Base-by-base conservation (phyloP, 768 basidiomycete genomes). In the Suillus luteus region DNA sequence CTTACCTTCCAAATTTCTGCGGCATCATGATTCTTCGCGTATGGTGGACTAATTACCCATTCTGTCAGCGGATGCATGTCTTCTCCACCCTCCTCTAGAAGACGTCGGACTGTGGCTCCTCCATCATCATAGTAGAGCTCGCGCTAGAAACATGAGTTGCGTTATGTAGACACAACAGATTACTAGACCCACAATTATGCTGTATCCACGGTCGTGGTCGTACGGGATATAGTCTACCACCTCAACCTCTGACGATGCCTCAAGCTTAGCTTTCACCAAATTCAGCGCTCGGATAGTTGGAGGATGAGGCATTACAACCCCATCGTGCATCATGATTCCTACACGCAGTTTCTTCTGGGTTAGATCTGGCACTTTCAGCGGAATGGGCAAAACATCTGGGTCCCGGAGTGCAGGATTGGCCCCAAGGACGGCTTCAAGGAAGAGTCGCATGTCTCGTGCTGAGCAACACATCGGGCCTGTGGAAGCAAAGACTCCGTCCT, bases 401-500 rank as follows among this genome's bases (percentile, higher is more conserved):
- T 83, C 81, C n/a, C 64, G 52, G 0, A 73, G 60, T 81, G 81
- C 83, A 1, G 82, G 83, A 65, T 78, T 65, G 15, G 70, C 68
- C 46, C 68, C 73, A 33, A 79, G 70, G 31, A 68, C 65, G 8
- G 61, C 62, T 41, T 61, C 62, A 5, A 72, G 37, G 37, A 73
- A 35, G 54, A 73, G 67, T 17, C 63, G 58, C 64, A 73, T 54
- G 31, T 75, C 73, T 49, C 73, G 66, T 17, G 68, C 70, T 33
- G 71, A 73, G 37, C 63, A 57, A 55, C 73, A 75, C 68, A 73
- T 75, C 17, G 72, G 73, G 5, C 72, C 72, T 9, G 58, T 27
- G 1, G 73, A 64, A 24, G 41, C 0, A 55, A 27, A 2, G 3
- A 41, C 52, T 3, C 65, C 64, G 31, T 73, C 72, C 33, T 62